Evolutionary conservation across 2,329 filamentous ascomycete genomes (phyloP), one percentile per base, ranked within the genome.

Genomic region (Pezicula neosporulosa): DNA sequence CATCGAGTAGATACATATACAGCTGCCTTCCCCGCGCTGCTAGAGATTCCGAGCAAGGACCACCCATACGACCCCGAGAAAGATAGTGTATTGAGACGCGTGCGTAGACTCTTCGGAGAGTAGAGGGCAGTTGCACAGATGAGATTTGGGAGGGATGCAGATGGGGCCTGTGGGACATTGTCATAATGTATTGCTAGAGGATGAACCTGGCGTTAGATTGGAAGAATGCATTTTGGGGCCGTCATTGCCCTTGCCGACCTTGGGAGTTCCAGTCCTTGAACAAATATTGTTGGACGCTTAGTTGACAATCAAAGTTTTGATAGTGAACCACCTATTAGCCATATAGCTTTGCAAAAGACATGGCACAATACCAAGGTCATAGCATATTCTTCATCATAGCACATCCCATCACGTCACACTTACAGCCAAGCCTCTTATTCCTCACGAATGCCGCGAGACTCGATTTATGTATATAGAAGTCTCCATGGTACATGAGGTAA

Each of bases 51-150:
- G 21, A 96, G 90, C 74, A 99, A 99, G 78, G 94, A 99, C 70
- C 94, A 99, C 70, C 94, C 94, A 2, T 99, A 99, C 68, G 93
- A 99, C 64, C 94, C 94, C 0, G 94, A 99, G 74, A 99, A 99
- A 77, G 94, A 99, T 71, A 97, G 93, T 67, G 93, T 99, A 41
- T 71, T 99, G 72, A 89, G 92, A 74, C 82, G 94, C 60, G 94
- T 99, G 58, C 77, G 82, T 68, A 82, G 85, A 64, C 66, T 89
- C 57, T 86, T 86, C 73, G 83, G 83, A 61, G 83, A 92, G 75
- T 92, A 82, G 68, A 58, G 63, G 56, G 30, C 6, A 21, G n/a
- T 21, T 42, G 38, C 37, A 3, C 33, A 37, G 21, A 44, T 35
- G 16, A 18, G n/a, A 2, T 44, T 35, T 48, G 37, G n/a, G 30